Percentiles rank a stretch among this genome's conserved stretches.
phyloP scores from a whole-genome alignment of 2,329 filamentous ascomycete genomes.

The Sclerotinia spermophila region DNA sequence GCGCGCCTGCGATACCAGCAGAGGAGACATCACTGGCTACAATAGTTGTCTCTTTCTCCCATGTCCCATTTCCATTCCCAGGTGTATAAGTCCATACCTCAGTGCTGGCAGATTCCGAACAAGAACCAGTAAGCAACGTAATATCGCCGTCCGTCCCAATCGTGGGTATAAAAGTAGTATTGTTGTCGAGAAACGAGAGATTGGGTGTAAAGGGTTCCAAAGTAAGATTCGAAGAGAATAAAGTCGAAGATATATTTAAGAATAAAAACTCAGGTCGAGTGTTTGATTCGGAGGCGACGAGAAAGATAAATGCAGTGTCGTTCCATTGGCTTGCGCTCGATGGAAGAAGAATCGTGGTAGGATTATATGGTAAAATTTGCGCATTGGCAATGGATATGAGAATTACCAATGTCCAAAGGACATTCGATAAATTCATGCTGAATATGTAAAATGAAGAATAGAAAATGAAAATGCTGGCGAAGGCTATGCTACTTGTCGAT shows the following conservation, averaged over 20 bases:
- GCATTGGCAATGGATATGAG: slow-evolving; percentile 27
- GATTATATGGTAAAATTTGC: slow-evolving; percentile 67
- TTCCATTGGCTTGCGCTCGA: slow-evolving; percentile 46
- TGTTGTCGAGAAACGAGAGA: slow-evolving; percentile 60
- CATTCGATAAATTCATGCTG: slow-evolving; percentile 29
- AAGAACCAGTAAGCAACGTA: slow-evolving; percentile 71
- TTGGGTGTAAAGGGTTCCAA: slow-evolving; percentile 51
- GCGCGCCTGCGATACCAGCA: slow-evolving; percentile 44
- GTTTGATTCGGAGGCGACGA: slow-evolving; percentile 40
- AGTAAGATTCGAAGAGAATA: slow-evolving; percentile 47
- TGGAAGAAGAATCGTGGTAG: slow-evolving; percentile 65
- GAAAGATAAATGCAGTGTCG: slow-evolving; percentile 66
- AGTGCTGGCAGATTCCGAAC: slow-evolving; percentile 50
- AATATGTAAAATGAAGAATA: slow-evolving; percentile 10
- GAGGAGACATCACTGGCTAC: slow-evolving; percentile 38
- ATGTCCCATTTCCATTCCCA: slow-evolving; percentile 50
- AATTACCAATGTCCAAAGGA: slow-evolving; percentile 26
- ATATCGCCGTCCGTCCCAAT: slow-evolving; percentile 67
- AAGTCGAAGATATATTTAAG: slow-evolving; percentile 59
- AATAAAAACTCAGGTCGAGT: slow-evolving; percentile 51
- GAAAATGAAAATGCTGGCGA: slow-evolving; percentile 13
- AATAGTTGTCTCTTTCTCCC: slow-evolving; percentile 46
- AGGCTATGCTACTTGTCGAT: slow-evolving; percentile 21
- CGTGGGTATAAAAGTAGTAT: slow-evolving; percentile 62
- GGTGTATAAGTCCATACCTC: slow-evolving; percentile 67